Base-by-base conservation (phyloP, 2,329 filamentous ascomycete species). In the Monosporascus sp. region DNA sequence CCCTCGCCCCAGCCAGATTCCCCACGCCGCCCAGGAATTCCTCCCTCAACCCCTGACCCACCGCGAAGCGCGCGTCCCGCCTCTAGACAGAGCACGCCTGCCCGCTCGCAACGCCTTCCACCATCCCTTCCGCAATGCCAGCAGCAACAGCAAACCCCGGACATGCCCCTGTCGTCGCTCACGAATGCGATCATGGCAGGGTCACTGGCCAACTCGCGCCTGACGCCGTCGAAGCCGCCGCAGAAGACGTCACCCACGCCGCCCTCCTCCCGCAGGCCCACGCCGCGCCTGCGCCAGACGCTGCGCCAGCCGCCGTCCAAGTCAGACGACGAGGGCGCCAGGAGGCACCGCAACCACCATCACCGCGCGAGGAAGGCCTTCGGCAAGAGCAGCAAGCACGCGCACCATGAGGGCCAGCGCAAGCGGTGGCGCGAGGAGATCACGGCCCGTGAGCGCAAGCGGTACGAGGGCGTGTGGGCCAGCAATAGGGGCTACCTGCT, bases 401-500 rank as follows among this genome's bases (percentile, higher is more conserved):
- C 85, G 1, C 89, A 94, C 63, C 84, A 89, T 61, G 89, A 93
- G 66, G 89, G 87, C 0, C 80, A 87, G 4, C 80, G 89, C 18
- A 86, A 84, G 63, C 81, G 88, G 7, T 94, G 89, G 89, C 81
- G 88, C 43, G 88, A 92, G 60, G 78, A 84, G 56, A 81, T 94
- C 43, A 89, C 86, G 0, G 79, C 82, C 48, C 76, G 82, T 5
- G 88, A 94, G 65, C 77, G 87, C n/a, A 88, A 88, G 64, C 79
- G 89, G 1, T 94, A 94, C 68, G 89, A 93, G 68, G 89, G 87
- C 2, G 81, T 94, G 1, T 94, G 89, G 88, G 89, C 89, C 1
- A 89, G 88, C 43, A 94, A 94, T 63, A 82, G 84, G 48, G 89
- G 89, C 0, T 54, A 84, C 0, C 70, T 82, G 8, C 66, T 79